Evolutionary conservation across 306 rosid genomes (phyloP).

Genomic region (Geum urbanum): DNA sequence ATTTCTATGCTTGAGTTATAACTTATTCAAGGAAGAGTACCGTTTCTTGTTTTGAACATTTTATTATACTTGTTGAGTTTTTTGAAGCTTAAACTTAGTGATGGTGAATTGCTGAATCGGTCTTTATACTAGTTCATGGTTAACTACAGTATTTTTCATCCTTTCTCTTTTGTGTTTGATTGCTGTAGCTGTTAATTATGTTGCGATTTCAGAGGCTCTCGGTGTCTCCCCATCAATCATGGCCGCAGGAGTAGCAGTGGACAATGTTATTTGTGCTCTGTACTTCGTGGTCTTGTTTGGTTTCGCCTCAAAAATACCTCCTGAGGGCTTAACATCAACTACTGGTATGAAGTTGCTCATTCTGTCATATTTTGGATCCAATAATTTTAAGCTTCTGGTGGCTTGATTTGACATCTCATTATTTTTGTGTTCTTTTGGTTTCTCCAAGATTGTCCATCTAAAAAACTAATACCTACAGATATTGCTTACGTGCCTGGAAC

Average conservation of each 20-base stretch:
- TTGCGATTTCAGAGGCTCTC: slow-evolving; percentile 58
- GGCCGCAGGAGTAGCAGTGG: slow-evolving; percentile 55
- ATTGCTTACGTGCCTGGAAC: not conserved
- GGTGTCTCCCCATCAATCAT: slow-evolving; percentile 46
- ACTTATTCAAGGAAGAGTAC: not conserved
- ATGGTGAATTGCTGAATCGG: not conserved
- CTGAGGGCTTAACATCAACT: slow-evolving; percentile 28
- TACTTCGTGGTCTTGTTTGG: slow-evolving; percentile 43
- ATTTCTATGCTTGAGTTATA: not conserved
- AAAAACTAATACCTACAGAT: not conserved
- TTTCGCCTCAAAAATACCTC: slow-evolving; percentile 41
- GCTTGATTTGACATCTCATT: not conserved
- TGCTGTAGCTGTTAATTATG: slow-evolving; percentile 45
- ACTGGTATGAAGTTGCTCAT: slow-evolving; percentile 22
- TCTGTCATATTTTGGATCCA: not conserved
- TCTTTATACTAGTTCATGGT: not conserved
- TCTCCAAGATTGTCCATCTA: not conserved
- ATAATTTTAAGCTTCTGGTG: slow-evolving; percentile 4
- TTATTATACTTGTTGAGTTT: not conserved
- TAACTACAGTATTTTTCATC: not conserved
- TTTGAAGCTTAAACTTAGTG: not conserved
- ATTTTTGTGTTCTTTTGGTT: not conserved
- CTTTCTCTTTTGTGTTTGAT: slow-evolving; percentile 19
- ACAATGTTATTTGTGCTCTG: slow-evolving; percentile 41
- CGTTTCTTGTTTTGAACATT: not conserved